Evolutionary conservation across 306 rosid genomes (phyloP).

Genomic region (Argentina anserina): DNA sequence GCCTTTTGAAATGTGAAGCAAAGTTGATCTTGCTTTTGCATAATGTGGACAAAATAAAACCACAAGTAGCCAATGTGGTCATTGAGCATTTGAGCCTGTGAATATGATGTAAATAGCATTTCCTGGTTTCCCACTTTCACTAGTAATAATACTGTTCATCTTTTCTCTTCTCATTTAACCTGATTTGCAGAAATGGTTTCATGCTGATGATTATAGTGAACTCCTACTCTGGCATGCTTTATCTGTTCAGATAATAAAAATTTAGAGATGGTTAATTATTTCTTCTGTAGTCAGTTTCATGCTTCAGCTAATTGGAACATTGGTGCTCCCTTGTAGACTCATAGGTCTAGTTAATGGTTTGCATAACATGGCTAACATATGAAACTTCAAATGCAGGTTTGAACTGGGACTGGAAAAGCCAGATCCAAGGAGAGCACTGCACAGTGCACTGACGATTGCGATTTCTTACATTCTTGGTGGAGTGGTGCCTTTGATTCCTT

Average conservation of each 20-base stretch:
- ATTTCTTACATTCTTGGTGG: constrained; percentile 80
- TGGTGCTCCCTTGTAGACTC: neutral
- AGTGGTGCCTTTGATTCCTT: constrained; percentile 67
- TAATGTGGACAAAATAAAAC: constrained; percentile 18
- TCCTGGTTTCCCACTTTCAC: neutral
- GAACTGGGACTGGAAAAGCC: constrained; percentile 92
- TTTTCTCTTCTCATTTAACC: neutral
- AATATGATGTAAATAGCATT: neutral
- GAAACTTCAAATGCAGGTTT: constrained; percentile 46
- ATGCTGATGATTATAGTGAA: neutral
- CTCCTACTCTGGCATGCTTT: no score
- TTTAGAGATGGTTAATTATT: no score
- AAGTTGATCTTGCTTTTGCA: constrained; percentile 18
- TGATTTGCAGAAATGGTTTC: neutral
- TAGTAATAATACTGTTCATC: neutral
- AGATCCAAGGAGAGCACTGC: constrained; percentile 86
- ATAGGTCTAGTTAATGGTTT: neutral
- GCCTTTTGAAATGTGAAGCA: neutral
- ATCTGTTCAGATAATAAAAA: no score
- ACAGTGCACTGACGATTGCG: constrained; percentile 83
- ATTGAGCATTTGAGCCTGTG: neutral
- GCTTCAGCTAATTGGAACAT: neutral
- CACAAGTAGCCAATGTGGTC: constrained; percentile 4
- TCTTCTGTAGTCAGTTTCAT: neutral
- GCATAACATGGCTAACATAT: neutral